Conservation (phyloP, 176 grass and related monocot species). For the Aegilops tauschii region DNA sequence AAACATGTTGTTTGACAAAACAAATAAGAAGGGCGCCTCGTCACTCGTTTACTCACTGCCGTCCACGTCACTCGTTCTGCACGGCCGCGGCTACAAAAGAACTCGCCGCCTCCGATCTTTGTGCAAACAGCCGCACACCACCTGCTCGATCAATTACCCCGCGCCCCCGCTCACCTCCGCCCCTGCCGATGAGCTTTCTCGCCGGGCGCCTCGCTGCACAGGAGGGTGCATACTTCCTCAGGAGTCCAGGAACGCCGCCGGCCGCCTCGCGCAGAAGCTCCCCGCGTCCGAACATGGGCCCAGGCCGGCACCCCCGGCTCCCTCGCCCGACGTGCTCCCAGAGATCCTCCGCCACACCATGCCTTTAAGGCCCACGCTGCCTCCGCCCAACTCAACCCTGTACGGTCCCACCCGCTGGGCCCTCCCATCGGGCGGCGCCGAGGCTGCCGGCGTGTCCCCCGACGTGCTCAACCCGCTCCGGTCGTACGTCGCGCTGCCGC, state of each 20-base stretch:
- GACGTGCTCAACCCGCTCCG: slow-evolving; percentile 74
- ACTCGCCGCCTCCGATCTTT: not conserved
- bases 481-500: slow-evolving; percentile 69
- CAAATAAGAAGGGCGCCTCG: no score
- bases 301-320: not conserved
- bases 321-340: slow-evolving; percentile 62
- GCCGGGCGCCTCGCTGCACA: slow-evolving; percentile 71
- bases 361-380: slow-evolving; percentile 43
- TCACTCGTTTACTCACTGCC: no score
- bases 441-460: slow-evolving; percentile 18
- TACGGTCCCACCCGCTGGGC: slow-evolving; percentile 48
- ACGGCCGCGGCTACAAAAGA: not conserved
- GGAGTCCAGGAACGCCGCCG: slow-evolving; percentile 68
- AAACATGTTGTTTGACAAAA: no score
- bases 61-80: slow-evolving; percentile 22
- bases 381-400: slow-evolving; percentile 30
- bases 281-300: slow-evolving; percentile 15
- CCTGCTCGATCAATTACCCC: slow-evolving; percentile 35
- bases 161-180: not conserved
- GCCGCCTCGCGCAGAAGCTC: slow-evolving; percentile 68
- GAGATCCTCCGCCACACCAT: slow-evolving; percentile 86
- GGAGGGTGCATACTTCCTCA: slow-evolving; percentile 84
- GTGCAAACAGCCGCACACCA: not conserved
- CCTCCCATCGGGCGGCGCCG: slow-evolving; percentile 7
- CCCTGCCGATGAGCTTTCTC: slow-evolving; percentile 69